Conservation (phyloP, 495 filamentous ascomycete genomes). For the Aspergillus taichungensis region DNA sequence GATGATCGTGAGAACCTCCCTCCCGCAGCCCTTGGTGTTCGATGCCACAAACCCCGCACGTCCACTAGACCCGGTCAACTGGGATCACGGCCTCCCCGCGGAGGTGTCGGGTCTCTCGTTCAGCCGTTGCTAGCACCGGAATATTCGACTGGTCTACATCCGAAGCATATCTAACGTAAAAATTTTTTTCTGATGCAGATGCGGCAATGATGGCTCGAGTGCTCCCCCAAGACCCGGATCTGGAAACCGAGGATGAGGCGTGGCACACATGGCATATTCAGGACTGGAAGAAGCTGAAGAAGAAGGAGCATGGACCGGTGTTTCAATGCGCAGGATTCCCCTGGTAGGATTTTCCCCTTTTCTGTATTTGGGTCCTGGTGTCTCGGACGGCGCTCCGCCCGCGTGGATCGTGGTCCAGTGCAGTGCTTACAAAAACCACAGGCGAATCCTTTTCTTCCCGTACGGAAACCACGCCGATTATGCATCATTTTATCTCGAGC, state of each 20-base stretch:
- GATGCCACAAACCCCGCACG: not conserved
- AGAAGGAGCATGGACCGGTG: slow-evolving; percentile 76
- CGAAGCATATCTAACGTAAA: slow-evolving; percentile 10
- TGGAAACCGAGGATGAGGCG: slow-evolving; percentile 62
- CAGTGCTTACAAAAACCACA: slow-evolving; percentile 17
- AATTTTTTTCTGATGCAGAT: slow-evolving; percentile 43
- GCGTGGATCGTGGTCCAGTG: not conserved
- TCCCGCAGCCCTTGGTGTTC: not conserved
- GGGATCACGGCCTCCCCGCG: not conserved
- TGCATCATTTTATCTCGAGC: slow-evolving; percentile 93
- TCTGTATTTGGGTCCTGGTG: no score
- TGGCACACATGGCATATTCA: slow-evolving; percentile 79
- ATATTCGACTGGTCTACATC: no score
- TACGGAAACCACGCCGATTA: slow-evolving; percentile 87
- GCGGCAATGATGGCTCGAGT: slow-evolving; percentile 76
- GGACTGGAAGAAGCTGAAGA: slow-evolving; percentile 61
- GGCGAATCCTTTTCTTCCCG: slow-evolving; percentile 92
- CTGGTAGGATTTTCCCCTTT: slow-evolving; percentile 50
- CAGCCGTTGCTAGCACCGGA: not conserved
- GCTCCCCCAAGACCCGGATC: slow-evolving; percentile 61
- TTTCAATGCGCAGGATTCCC: slow-evolving; percentile 83
- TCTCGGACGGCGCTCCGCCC: no score
- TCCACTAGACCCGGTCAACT: no score
- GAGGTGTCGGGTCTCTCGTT: not conserved
- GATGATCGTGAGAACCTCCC: slow-evolving; percentile 56